Evolutionary conservation across 345 rosid genomes (phyloP).

Genomic region (Lepidium africanum): DNA sequence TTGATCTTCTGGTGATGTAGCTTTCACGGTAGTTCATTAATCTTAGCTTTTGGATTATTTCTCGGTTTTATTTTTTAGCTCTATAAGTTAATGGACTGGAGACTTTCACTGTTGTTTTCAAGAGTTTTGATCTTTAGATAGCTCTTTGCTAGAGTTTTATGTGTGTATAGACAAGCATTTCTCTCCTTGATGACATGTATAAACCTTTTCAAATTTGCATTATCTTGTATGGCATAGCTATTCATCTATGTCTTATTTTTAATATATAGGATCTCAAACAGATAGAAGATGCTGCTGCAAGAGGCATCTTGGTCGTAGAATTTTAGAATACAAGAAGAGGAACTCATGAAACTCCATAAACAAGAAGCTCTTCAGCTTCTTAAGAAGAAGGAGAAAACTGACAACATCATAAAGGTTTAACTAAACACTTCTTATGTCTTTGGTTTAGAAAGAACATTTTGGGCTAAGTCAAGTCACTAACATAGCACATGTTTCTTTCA

Average conservation of each 20-base stretch:
- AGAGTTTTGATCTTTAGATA: background rate
- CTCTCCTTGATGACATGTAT: background rate
- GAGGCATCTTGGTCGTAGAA: slow-evolving; percentile 40
- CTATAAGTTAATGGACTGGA: background rate
- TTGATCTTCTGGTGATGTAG: background rate
- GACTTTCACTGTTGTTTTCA: background rate
- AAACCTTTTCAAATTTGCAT: background rate
- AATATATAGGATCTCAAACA: slow-evolving; percentile 62
- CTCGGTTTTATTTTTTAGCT: background rate
- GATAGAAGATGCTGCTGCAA: slow-evolving; percentile 92
- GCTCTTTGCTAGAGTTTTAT: background rate
- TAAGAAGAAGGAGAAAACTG: too few species aligned
- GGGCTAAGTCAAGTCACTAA: too few species aligned
- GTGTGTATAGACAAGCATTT: background rate
- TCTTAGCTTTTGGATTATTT: background rate
- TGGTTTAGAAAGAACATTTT: background rate
- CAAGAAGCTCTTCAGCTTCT: slow-evolving; percentile 14
- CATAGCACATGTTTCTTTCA: too few species aligned
- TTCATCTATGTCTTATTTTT: background rate
- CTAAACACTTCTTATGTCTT: background rate
- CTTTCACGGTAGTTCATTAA: background rate
- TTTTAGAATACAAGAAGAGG: slow-evolving; percentile 49
- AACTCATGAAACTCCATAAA: slow-evolving; percentile 66
- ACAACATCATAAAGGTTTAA: too few species aligned
- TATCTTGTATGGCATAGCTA: background rate